phyloP scores from a whole-genome alignment of 2,329 filamentous ascomycete genomes.

The Immersiporthe knoxdaviesiana region DNA sequence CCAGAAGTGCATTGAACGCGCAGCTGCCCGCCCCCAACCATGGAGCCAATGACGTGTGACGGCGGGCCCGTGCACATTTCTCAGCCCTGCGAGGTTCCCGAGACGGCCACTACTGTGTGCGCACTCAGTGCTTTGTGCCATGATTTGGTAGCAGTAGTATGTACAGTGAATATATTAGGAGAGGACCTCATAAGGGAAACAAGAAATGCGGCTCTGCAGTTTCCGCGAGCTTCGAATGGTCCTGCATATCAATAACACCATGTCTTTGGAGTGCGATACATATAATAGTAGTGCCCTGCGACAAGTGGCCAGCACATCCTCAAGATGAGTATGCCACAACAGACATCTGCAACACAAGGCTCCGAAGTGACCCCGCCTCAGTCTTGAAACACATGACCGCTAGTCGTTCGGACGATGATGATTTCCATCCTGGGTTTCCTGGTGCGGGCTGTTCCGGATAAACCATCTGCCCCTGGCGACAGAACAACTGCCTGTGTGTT shows the following conservation, averaged over 20 bases:
- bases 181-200: not conserved
- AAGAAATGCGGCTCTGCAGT: not conserved
- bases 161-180: not conserved
- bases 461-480: not conserved
- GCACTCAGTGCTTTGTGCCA: not conserved
- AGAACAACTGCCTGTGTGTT: not conserved
- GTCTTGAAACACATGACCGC: not conserved
- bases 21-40: conserved; percentile 4
- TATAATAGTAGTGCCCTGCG: not conserved
- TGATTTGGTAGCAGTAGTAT: not conserved
- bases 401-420: not conserved
- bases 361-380: not conserved
- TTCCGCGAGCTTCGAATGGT: not conserved
- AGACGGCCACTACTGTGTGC: not conserved
- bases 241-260: not conserved
- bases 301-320: not conserved
- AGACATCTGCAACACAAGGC: not conserved
- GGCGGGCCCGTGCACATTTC: conserved; percentile 8
- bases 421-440: not conserved
- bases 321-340: too few relatives aligned
- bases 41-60: conserved; percentile 10
- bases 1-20: conserved; percentile 8
- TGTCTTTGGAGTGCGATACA: not conserved
- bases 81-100: conserved; percentile 4
- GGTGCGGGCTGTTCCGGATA: not conserved